phyloP scores from a whole-genome alignment of 2,329 filamentous ascomycete genomes.

The Colletotrichum shisoi region DNA sequence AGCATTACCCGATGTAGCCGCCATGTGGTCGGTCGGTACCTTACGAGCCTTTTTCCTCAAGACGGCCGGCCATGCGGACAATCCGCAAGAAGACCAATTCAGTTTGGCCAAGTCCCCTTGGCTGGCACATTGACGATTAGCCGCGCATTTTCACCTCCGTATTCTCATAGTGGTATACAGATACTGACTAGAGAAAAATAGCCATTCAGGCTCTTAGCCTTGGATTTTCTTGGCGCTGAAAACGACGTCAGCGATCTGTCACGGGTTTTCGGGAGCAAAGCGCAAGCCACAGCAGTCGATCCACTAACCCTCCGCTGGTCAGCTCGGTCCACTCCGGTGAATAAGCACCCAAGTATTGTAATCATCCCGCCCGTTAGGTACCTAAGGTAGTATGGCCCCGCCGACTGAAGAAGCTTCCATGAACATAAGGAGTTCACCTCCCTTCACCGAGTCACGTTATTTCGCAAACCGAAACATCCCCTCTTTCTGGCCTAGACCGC shows the following conservation, averaged over 20 bases:
- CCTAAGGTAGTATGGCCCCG: constrained; percentile 20
- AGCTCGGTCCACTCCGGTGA: constrained; percentile 31
- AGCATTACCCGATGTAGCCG: constrained; percentile 16
- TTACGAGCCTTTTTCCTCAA: constrained; percentile 1
- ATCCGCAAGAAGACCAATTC: constrained; percentile 14
- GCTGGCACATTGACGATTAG: background rate
- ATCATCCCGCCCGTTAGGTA: constrained; percentile 18
- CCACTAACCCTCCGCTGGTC: constrained; percentile 18
- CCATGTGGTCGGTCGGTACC: background rate
- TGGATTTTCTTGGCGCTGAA: background rate
- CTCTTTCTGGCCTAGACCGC: constrained; percentile 3
- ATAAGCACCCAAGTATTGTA: constrained; percentile 31
- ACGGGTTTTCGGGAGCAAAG: constrained; percentile 8
- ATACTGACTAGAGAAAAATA: background rate
- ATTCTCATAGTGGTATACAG: no score
- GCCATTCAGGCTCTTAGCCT: background rate
- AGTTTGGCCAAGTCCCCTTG: background rate
- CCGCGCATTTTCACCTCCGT: background rate
- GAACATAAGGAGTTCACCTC: constrained; percentile 6
- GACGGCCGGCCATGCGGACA: constrained; percentile 21
- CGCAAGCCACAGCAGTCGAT: constrained; percentile 17
- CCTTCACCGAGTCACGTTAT: constrained; percentile 13
- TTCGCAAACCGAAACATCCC: background rate
- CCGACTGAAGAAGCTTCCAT: constrained; percentile 18
- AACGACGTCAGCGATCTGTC: constrained; percentile 32